Conservation (phyloP, 352 stramenopile species). For the Globisporangium takayamanum region DNA sequence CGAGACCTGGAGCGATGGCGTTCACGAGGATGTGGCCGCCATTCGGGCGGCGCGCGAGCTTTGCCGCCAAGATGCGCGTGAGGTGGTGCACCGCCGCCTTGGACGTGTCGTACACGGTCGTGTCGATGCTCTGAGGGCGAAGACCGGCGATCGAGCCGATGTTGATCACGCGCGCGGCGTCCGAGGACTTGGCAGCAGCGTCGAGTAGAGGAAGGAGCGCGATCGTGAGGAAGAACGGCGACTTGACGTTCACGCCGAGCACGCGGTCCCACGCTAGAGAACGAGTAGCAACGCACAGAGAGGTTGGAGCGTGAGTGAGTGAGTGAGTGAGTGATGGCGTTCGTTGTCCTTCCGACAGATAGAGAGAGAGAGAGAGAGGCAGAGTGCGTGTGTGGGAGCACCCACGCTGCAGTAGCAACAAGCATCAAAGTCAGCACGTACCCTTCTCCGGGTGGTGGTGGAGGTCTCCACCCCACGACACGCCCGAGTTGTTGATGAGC, state of each 20-base stretch:
- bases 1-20: constrained; percentile 89
- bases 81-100: constrained; percentile 95
- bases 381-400: neutral
- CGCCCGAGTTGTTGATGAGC: constrained; percentile 94
- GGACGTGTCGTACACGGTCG: constrained; percentile 92
- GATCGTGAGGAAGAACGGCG: constrained; percentile 90
- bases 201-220: constrained; percentile 89
- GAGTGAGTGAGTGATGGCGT: too few relatives aligned
- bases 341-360: too few relatives aligned
- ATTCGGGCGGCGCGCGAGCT: constrained; percentile 80
- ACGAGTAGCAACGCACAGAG: neutral
- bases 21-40: constrained; percentile 94
- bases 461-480: constrained; percentile 42
- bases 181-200: constrained; percentile 31
- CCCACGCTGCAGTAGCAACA: neutral
- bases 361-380: too few relatives aligned
- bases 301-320: neutral
- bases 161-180: constrained; percentile 65
- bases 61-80: constrained; percentile 86
- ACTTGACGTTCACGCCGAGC: constrained; percentile 93
- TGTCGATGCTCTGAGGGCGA: constrained; percentile 79
- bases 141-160: constrained; percentile 73
- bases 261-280: constrained; percentile 87
- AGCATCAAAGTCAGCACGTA: neutral
- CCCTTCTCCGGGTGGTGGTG: constrained; percentile 28